These are phyloP conservation scores for Penstemon eatonii DNA, from an alignment of 257 asterid genomes.

Conservation along the genomic window DNA sequence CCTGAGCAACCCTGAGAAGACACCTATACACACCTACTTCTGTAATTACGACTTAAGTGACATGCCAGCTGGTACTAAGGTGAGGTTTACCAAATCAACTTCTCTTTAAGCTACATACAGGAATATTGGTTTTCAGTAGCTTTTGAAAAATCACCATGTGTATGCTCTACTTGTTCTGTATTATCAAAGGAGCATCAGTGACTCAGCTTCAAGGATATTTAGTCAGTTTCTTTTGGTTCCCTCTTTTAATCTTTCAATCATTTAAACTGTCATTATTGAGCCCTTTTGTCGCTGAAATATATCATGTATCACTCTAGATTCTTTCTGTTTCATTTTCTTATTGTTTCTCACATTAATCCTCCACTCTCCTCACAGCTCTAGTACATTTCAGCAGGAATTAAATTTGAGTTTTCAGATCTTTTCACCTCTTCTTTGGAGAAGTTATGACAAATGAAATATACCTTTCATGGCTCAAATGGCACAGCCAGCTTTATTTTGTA, in stretches of 20 bases:
- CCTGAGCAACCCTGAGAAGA: conserved; percentile 87
- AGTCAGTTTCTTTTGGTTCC: background rate
- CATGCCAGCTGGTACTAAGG: conserved; percentile 91
- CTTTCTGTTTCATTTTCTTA: background rate
- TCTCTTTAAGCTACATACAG: conserved; percentile 1
- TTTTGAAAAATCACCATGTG: background rate
- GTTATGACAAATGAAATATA: background rate
- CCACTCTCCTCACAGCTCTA: background rate
- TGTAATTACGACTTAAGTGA: conserved; percentile 81
- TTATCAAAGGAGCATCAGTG: conserved; percentile 13
- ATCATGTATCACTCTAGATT: background rate
- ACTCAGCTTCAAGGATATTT: background rate
- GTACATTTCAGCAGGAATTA: conserved; percentile 1
- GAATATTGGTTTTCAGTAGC: background rate
- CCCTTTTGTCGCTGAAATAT: background rate
- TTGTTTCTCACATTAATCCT: conserved; percentile 1
- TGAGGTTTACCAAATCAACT: conserved; percentile 27
- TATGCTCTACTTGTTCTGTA: background rate
- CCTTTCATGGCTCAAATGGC: background rate
- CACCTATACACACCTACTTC: conserved; percentile 78
- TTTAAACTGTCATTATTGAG: conserved; percentile 7
- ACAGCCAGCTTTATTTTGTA: conserved; percentile 2
- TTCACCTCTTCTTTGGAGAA: conserved; percentile 4
- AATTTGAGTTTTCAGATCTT: conserved; percentile 11
- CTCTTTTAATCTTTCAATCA: conserved; percentile 4